These are phyloP conservation scores for Veloporphyrellus conicus DNA, from an alignment of 1,284 basidiomycete genomes.

Conservation along the genomic window DNA sequence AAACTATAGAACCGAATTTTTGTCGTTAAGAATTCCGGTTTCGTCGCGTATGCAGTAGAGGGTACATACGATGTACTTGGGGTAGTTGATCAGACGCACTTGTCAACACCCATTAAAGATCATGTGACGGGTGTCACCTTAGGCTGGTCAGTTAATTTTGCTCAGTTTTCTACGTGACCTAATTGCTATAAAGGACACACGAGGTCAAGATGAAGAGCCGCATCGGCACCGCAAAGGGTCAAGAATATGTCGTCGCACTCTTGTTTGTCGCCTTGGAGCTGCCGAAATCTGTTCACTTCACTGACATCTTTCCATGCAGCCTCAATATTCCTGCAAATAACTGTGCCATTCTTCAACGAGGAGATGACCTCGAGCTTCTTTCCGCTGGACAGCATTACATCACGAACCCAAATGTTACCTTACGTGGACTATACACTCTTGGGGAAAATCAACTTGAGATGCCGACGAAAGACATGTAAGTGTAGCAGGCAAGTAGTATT, in stretches of 20 bases:
- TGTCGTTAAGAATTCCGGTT: constrained; percentile 72
- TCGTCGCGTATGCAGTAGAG: constrained; percentile 70
- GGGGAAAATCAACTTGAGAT: constrained; percentile 80
- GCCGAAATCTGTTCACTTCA: not conserved
- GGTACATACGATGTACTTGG: constrained; percentile 72
- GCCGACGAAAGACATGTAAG: constrained; percentile 79
- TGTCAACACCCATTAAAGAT: constrained; percentile 58
- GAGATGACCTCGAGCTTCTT: constrained; percentile 72
- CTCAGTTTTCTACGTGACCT: not conserved
- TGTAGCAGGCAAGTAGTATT: constrained; percentile 2
- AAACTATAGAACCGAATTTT: constrained; percentile 60
- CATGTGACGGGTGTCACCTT: constrained; percentile 54
- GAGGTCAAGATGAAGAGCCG: constrained; percentile 71
- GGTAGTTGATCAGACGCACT: constrained; percentile 76
- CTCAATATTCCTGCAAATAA: constrained; percentile 79
- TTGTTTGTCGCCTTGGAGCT: constrained; percentile 47
- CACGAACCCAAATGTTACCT: constrained; percentile 73
- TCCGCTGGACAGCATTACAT: constrained; percentile 77
- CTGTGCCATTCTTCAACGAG: constrained; percentile 74
- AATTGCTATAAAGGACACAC: constrained; percentile 43
- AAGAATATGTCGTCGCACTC: constrained; percentile 69
- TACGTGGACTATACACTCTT: constrained; percentile 71
- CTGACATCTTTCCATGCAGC: constrained; percentile 35
- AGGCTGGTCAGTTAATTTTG: constrained; percentile 42
- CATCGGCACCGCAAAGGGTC: constrained; percentile 40